Evolutionary conservation across 768 basidiomycete genomes (phyloP), one percentile per base, ranked within the genome.

Genomic region (Boletus sp.): DNA sequence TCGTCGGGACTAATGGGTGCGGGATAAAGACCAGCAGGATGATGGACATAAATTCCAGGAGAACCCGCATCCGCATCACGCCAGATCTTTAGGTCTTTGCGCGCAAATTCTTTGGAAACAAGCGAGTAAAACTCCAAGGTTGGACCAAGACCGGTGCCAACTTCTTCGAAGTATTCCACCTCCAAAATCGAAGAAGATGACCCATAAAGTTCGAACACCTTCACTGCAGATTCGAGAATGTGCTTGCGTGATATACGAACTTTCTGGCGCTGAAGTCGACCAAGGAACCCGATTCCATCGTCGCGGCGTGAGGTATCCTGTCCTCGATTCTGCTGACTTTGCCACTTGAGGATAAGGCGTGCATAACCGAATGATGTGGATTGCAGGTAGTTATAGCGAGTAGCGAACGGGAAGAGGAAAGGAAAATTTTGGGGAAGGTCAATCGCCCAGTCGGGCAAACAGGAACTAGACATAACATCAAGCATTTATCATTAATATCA

Each of bases 81-180:
- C 97, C 97, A 98, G 30, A 98, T 80, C 72, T 90, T 89, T 61
- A 98, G 75, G 55, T 90, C 85, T 63, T 87, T 83, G 50, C 91
- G 78, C 0, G 93, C 93, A 69, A 98, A 98, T 71, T 98, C 97
- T 64, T 87, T 90, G 40, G 92, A 96, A 8, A 94, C 97, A 47
- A 98, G 74, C n/a, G 95, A 90, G 71, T 98, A 99, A 74, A 99
- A 99, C 74, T 99, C 97, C 23, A 98, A 79, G 25, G 97, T 98
- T 7, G 97, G 97, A 3, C 97, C 97, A 11, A 99, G 77, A 19
- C 97, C 97, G 8, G 96, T 98, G 19, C 97, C 97, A 45, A 98
- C 95, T 76, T 99, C 97, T 66, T 97, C 93, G 65, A 98, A 98
- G 74, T 98, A 98, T 74, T 99, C 95, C 47, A 98, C 93, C 69